Percentiles rank a stretch among this genome's conserved stretches.
Conservation (phyloP, 2,329 filamentous ascomycete species). For the Xylariales sp. region DNA sequence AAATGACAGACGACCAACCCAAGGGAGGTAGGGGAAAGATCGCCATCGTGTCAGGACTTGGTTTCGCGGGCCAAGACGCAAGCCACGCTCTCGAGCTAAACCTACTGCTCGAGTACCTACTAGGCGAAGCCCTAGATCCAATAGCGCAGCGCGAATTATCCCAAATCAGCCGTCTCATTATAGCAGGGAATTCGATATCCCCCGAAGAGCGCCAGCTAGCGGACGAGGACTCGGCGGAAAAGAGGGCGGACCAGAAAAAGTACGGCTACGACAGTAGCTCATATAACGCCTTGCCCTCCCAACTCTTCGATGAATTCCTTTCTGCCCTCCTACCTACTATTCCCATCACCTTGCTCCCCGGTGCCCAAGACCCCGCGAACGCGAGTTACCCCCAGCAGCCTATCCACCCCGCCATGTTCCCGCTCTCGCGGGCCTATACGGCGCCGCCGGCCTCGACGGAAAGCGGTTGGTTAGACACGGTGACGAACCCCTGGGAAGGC, state of each 20-base stretch:
- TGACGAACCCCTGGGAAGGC: slow-evolving; percentile 93
- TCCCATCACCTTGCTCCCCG: slow-evolving; percentile 89
- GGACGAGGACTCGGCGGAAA: slow-evolving; percentile 57
- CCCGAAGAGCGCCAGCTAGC: slow-evolving; percentile 50
- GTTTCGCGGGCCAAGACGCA: slow-evolving; percentile 78
- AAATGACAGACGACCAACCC: slow-evolving; percentile 65
- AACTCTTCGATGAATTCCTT: slow-evolving; percentile 86
- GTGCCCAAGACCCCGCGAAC: slow-evolving; percentile 86
- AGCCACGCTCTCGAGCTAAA: slow-evolving; percentile 80
- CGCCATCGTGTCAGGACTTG: slow-evolving; percentile 88
- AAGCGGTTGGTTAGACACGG: slow-evolving; percentile 83
- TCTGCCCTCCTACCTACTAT: slow-evolving; percentile 83
- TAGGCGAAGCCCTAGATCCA: slow-evolving; percentile 79
- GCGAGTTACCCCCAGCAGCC: slow-evolving; percentile 91
- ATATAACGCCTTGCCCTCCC: slow-evolving; percentile 88
- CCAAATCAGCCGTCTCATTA: slow-evolving; percentile 84
- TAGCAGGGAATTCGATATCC: slow-evolving; percentile 88
- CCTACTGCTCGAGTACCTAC: slow-evolving; percentile 85
- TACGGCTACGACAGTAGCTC: slow-evolving; percentile 92
- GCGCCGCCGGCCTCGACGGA: slow-evolving; percentile 58
- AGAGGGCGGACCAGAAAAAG: slow-evolving; percentile 71
- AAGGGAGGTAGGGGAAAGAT: slow-evolving; percentile 65
- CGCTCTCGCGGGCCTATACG: slow-evolving; percentile 76
- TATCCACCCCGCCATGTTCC: slow-evolving; percentile 92
- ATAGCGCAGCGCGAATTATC: slow-evolving; percentile 68